A percentile compares a stretch with the other conserved stretches of the same genome.
Conservation (phyloP, 75 land plant genomes). For the Pinus taeda region DNA sequence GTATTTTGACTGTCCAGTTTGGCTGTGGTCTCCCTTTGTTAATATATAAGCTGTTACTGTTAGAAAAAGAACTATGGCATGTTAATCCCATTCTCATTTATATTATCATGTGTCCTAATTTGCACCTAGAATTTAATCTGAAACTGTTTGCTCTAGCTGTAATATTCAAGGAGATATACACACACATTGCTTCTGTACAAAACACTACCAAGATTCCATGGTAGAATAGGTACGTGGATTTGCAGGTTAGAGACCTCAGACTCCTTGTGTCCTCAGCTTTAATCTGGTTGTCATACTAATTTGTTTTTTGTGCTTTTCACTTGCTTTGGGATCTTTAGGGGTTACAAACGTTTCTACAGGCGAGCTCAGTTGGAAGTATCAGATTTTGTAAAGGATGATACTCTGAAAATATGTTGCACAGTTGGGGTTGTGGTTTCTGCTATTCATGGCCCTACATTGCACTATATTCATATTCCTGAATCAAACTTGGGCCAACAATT, state of each 20-base stretch:
- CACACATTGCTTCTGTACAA: background rate
- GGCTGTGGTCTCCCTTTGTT: too few relatives aligned
- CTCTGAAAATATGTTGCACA: constrained; percentile 36
- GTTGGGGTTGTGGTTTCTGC: constrained; percentile 49
- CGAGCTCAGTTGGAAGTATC: constrained; percentile 44
- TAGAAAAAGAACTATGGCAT: too few relatives aligned
- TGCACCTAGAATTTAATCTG: background rate
- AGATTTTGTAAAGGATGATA: constrained; percentile 47
- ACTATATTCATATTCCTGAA: constrained; percentile 30
- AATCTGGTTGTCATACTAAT: background rate
- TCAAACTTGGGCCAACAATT: constrained; percentile 41
- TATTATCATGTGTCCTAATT: too few relatives aligned
- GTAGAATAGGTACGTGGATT: background rate
- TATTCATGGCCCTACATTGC: constrained; percentile 31
- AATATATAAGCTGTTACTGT: too few relatives aligned
- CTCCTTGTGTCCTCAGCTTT: background rate
- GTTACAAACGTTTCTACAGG: constrained; percentile 62
- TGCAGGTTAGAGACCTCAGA: background rate
- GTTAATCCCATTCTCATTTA: too few relatives aligned
- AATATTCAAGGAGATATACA: background rate
- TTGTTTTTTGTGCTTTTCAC: constrained; percentile 1
- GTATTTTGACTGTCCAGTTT: too few relatives aligned
- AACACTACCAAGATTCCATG: background rate
- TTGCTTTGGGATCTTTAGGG: constrained; percentile 26
- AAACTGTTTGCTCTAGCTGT: background rate